Conservation (phyloP, 1,284 basidiomycete species). For the Melanopsichium pennsylvanicum region DNA sequence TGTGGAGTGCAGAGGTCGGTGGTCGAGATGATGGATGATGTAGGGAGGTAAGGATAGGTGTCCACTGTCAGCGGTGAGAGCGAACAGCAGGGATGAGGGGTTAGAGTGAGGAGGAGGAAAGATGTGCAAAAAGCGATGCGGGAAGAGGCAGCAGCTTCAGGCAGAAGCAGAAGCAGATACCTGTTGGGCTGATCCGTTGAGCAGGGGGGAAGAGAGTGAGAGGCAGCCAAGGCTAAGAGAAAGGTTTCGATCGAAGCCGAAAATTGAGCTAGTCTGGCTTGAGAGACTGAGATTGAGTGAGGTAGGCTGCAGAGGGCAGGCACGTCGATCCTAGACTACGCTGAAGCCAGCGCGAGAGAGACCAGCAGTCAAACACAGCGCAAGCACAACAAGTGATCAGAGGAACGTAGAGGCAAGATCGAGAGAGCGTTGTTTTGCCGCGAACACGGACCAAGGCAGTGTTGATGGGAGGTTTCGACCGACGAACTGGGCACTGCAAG, state of each 20-base stretch:
- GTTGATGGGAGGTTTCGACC: slow-evolving; percentile 7
- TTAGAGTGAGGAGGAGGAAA: background rate
- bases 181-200: background rate
- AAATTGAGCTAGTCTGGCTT: background rate
- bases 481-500: slow-evolving; percentile 1
- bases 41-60: background rate
- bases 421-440: too few relatives aligned
- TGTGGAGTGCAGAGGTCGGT: background rate
- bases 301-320: background rate
- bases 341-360: too few relatives aligned
- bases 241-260: background rate
- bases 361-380: background rate
- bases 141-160: background rate
- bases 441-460: too few relatives aligned
- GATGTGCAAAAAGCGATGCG: background rate
- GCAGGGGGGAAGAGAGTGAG: background rate
- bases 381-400: background rate
- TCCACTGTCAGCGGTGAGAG: too few relatives aligned
- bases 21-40: slow-evolving; percentile 19
- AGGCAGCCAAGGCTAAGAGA: background rate
- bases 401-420: too few relatives aligned
- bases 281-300: background rate
- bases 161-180: background rate
- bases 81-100: background rate
- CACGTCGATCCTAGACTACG: background rate